Evolutionary conservation across 257 asterid species (phyloP).

Genomic region (Solanum habrochaites): DNA sequence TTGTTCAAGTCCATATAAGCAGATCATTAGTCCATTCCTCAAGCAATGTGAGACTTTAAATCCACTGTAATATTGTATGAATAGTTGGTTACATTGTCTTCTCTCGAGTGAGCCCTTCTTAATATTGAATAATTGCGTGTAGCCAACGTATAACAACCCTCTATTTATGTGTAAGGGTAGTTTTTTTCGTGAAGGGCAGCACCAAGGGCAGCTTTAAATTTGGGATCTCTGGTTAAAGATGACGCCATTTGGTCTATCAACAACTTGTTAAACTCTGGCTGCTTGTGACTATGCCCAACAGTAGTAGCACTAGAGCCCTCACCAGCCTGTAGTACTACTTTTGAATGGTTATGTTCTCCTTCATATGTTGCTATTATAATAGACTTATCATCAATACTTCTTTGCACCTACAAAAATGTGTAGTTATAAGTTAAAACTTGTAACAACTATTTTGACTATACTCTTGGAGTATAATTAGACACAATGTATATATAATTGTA

Average conservation of each 20-base stretch:
- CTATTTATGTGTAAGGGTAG: background rate
- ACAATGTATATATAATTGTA: background rate
- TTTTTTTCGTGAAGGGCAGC: background rate
- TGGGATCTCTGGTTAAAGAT: constrained; percentile 3
- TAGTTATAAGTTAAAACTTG: background rate
- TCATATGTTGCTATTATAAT: constrained; percentile 51
- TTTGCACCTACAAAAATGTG: constrained; percentile 7
- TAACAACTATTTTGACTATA: background rate
- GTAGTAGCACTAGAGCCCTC: background rate
- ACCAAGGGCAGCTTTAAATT: background rate
- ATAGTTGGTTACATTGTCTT: background rate
- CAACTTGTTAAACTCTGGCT: background rate
- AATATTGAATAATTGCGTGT: background rate
- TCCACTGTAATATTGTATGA: background rate
- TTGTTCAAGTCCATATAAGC: background rate
- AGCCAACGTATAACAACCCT: background rate
- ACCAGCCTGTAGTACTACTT: constrained; percentile 2
- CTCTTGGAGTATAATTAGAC: background rate
- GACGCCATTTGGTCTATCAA: constrained; percentile 6
- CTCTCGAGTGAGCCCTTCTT: background rate
- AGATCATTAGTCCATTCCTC: background rate
- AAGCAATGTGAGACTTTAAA: background rate
- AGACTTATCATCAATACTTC: constrained; percentile 57
- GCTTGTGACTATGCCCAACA: background rate
- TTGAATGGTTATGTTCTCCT: constrained; percentile 65